These are phyloP conservation scores for Plantago major DNA, from an alignment of 257 asterid species.

Conservation along the genomic window DNA sequence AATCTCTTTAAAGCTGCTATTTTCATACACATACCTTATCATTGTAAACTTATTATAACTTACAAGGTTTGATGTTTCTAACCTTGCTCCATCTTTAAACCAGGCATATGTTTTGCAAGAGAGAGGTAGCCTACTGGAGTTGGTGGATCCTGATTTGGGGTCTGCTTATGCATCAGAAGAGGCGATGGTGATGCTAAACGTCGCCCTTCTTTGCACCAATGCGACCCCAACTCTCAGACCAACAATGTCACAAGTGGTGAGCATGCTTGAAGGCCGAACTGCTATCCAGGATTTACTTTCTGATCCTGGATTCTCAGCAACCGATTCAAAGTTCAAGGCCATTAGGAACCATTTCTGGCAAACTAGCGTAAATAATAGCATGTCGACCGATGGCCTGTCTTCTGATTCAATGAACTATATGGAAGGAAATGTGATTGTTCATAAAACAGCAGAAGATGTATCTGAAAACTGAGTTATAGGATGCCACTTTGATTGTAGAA, in stretches of 20 bases:
- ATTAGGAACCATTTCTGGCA: constrained; percentile 87
- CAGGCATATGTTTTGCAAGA: constrained; percentile 92
- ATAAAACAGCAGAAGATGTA: constrained; percentile 19
- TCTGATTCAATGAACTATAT: constrained; percentile 44
- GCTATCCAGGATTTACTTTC: constrained; percentile 70
- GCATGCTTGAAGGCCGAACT: constrained; percentile 91
- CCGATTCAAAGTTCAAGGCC: constrained; percentile 49
- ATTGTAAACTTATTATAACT: neutral
- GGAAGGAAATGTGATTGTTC: constrained; percentile 31
- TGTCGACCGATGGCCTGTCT: constrained; percentile 39
- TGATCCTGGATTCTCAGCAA: constrained; percentile 63
- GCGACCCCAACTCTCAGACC: constrained; percentile 87
- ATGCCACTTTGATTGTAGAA: no score
- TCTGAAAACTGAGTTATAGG: no score
- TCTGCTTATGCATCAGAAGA: constrained; percentile 57
- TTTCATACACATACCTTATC: no score
- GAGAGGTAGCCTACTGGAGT: constrained; percentile 57
- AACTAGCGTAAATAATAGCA: constrained; percentile 46
- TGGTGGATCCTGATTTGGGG: constrained; percentile 77
- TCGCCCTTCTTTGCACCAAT: constrained; percentile 78
- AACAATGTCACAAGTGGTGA: constrained; percentile 79
- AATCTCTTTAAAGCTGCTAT: no score
- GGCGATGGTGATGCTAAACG: constrained; percentile 58
- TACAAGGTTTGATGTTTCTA: no score
- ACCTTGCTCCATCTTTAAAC: no score